phyloP scores from a whole-genome alignment of 176 grass and related monocot genomes.

The sorghum (Sorghum bicolor) region DNA sequence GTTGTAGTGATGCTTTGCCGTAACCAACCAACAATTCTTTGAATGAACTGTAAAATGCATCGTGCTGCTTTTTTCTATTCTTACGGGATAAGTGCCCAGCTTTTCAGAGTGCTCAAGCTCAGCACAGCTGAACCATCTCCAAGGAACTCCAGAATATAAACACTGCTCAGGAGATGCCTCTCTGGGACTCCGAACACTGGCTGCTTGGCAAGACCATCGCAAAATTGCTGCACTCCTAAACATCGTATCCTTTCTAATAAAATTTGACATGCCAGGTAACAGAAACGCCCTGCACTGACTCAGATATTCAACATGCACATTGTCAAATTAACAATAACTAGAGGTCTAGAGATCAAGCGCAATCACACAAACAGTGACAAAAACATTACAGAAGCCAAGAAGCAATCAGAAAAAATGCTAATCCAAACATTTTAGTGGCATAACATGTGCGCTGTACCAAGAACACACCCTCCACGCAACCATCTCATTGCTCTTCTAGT shows the following conservation, averaged over 20 bases:
- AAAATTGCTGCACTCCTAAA: constrained; percentile 9
- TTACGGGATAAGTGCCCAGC: neutral
- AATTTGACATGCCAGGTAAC: constrained; percentile 19
- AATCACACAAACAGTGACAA: neutral
- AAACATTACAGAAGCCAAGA: neutral
- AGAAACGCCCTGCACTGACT: neutral
- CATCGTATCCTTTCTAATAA: constrained; percentile 10
- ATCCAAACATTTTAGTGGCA: too few species aligned
- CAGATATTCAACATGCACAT: neutral
- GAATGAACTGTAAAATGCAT: neutral
- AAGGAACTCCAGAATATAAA: neutral
- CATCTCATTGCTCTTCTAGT: too few species aligned
- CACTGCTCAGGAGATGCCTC: neutral
- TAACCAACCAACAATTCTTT: neutral
- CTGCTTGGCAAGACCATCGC: neutral
- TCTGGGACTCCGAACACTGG: neutral
- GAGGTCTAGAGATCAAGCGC: neutral
- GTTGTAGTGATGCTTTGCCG: neutral
- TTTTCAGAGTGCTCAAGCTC: neutral
- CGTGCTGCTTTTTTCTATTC: neutral
- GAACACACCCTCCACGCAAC: too few species aligned
- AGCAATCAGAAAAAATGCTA: too few species aligned
- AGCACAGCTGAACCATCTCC: constrained; percentile 12
- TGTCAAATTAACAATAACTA: neutral
- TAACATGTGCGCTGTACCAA: too few species aligned